phyloP scores from a whole-genome alignment of 225 moss, liverwort and hornwort species.

The Thuidium tamariscinum region DNA sequence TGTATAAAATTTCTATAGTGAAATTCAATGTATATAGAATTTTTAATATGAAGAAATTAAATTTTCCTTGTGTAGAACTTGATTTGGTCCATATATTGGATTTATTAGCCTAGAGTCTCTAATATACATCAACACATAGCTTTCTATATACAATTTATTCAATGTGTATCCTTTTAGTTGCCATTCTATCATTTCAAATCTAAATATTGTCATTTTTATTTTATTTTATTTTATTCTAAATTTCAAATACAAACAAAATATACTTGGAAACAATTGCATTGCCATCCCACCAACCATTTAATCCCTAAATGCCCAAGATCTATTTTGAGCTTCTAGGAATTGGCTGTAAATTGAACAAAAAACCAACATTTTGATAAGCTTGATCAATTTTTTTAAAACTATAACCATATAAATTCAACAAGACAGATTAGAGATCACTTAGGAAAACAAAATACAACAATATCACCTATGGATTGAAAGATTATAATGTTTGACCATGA shows the following conservation, averaged over 20 bases:
- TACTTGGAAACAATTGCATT: background rate
- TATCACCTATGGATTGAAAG: too few species aligned
- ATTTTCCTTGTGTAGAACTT: background rate
- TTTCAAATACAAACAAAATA: background rate
- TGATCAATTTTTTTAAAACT: too few species aligned
- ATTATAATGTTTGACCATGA: too few species aligned
- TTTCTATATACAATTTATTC: background rate
- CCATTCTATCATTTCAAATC: background rate
- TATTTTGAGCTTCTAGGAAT: too few species aligned
- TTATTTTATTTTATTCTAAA: background rate
- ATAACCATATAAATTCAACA: too few species aligned
- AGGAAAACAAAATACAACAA: too few species aligned
- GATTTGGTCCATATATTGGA: background rate
- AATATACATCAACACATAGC: background rate
- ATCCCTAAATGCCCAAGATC: too few species aligned
- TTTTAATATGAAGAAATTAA: background rate
- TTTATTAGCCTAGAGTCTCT: background rate
- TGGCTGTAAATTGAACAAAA: too few species aligned
- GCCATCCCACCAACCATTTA: background rate
- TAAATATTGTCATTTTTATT: background rate
- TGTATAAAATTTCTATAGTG: background rate
- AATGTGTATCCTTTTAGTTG: background rate
- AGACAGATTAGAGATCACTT: too few species aligned
- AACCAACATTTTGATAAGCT: too few species aligned
- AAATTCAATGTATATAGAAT: fast-evolving